Percentiles rank a stretch among this genome's conserved stretches.
Evolutionary conservation across 2,329 filamentous ascomycete genomes (phyloP).

Genomic region (Parafenestella ontariensis): DNA sequence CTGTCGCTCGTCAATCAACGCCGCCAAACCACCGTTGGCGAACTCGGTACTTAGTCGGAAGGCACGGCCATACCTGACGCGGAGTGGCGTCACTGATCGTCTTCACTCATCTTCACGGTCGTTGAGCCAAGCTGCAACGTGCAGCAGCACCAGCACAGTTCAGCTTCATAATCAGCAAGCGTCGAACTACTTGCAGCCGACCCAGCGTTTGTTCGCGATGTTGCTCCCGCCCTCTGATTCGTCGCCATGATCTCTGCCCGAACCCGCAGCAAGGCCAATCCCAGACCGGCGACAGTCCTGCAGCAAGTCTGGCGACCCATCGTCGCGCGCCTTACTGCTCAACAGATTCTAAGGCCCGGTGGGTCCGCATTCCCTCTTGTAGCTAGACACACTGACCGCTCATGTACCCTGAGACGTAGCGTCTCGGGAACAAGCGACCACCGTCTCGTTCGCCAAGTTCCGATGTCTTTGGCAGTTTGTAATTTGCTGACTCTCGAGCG

Average conservation of each 20-base stretch:
- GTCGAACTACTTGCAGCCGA: neutral
- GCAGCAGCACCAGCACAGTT: neutral
- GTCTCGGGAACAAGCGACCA: neutral
- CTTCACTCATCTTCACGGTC: neutral
- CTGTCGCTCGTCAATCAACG: constrained; percentile 13
- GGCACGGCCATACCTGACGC: constrained; percentile 17
- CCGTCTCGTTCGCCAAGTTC: neutral
- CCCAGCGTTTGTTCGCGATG: too few relatives aligned
- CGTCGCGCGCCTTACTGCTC: constrained; percentile 9
- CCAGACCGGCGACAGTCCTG: constrained; percentile 6
- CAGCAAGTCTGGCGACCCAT: constrained; percentile 31
- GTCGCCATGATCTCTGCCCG: neutral
- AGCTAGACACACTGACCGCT: constrained; percentile 19
- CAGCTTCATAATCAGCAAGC: neutral
- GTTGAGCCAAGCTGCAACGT: neutral
- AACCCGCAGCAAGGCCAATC: neutral
- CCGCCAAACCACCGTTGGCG: constrained; percentile 22
- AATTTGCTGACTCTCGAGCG: neutral
- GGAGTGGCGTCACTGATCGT: constrained; percentile 17
- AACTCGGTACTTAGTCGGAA: too few relatives aligned
- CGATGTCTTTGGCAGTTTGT: neutral
- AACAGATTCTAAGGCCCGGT: constrained; percentile 7
- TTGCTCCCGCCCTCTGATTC: neutral
- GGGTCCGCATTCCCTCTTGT: constrained; percentile 18
- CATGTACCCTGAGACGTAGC: too few relatives aligned